phyloP scores from a whole-genome alignment of 306 rosid genomes.

The Cyamopsis tetragonoloba region DNA sequence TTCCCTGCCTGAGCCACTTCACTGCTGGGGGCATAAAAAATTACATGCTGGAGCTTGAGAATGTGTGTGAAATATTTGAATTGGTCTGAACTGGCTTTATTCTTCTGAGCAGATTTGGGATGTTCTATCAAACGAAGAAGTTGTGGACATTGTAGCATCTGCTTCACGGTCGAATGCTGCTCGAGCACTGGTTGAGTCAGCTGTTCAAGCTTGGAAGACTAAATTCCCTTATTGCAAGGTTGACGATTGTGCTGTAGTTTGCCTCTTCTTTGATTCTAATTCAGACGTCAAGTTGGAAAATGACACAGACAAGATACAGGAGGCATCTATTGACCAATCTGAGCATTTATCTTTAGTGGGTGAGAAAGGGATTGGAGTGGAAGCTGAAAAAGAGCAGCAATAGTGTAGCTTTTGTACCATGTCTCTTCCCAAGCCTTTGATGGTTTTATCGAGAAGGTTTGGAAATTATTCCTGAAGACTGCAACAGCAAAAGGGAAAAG shows the following conservation, averaged over 20 bases:
- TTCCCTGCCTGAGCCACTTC: not conserved
- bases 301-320: constrained; percentile 9
- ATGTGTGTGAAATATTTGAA: not conserved
- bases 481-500: constrained; percentile 23
- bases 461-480: constrained; percentile 31
- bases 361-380: constrained; percentile 28
- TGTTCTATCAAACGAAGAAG: constrained; percentile 83
- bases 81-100: not conserved
- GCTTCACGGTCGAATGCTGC: constrained; percentile 59
- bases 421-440: constrained; percentile 39
- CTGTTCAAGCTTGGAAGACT: constrained; percentile 61
- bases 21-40: not conserved
- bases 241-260: constrained; percentile 90
- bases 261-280: constrained; percentile 60
- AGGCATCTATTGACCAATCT: constrained; percentile 18
- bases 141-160: constrained; percentile 71
- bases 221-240: constrained; percentile 62
- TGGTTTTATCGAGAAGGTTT: constrained; percentile 42
- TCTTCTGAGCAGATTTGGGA: constrained; percentile 68
- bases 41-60: not conserved
- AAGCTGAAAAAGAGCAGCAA: constrained; percentile 28
- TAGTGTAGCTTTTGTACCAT: constrained; percentile 29
- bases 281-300: constrained; percentile 21
- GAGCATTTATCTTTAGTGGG: constrained; percentile 25
- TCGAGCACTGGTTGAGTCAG: constrained; percentile 59